Conservation (phyloP, 2,329 filamentous ascomycete species). For the Xylariaceae sp. region DNA sequence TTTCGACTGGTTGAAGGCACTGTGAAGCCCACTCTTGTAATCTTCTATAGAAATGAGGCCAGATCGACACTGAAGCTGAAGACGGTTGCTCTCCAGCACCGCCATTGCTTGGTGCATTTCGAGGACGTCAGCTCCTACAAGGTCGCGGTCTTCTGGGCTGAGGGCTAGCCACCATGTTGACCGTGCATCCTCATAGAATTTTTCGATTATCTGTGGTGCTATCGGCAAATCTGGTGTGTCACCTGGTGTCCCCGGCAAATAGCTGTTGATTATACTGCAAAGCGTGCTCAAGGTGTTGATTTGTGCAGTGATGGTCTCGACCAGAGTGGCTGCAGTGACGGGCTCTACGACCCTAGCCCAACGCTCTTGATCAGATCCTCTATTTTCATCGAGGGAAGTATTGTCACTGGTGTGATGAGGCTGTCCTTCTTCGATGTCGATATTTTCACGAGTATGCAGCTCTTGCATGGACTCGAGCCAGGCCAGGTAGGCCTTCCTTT, state of each 20-base stretch:
- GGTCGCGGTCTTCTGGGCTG: no score
- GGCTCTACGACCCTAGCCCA: constrained; percentile 66
- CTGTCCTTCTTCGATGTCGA: not conserved
- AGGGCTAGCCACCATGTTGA: no score
- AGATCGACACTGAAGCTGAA: constrained; percentile 22
- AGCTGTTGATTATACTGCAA: constrained; percentile 41
- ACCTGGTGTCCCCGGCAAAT: no score
- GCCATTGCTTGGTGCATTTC: constrained; percentile 24
- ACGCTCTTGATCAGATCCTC: constrained; percentile 41
- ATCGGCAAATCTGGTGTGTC: not conserved
- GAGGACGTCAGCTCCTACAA: constrained; percentile 1
- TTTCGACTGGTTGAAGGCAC: constrained; percentile 15
- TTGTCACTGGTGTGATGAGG: not conserved
- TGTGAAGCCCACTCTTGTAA: constrained; percentile 24
- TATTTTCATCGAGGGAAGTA: not conserved
- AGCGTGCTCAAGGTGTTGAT: constrained; percentile 50
- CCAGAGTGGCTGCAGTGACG: constrained; percentile 57
- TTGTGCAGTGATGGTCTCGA: constrained; percentile 65
- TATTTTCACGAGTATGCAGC: not conserved
- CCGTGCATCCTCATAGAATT: no score
- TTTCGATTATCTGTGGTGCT: no score
- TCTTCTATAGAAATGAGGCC: constrained; percentile 18
- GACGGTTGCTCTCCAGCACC: constrained; percentile 18
- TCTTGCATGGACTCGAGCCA: constrained; percentile 13
- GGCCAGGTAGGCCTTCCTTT: constrained; percentile 30